These are phyloP conservation scores for Castanospermum australe DNA, from an alignment of 306 rosid species.

Conservation along the genomic window DNA sequence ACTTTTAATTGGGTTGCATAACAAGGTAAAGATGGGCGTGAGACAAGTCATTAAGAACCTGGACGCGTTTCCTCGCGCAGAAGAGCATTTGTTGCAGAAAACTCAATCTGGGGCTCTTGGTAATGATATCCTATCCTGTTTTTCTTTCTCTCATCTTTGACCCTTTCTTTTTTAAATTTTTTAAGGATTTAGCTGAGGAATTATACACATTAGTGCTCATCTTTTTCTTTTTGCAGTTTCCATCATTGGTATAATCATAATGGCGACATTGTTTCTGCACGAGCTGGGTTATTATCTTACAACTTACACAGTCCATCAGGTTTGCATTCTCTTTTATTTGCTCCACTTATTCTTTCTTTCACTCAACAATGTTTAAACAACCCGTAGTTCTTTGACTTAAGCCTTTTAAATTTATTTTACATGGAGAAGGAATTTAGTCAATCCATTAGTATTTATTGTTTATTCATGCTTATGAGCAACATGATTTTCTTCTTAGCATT, in stretches of 20 bases:
- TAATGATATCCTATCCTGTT: slow-evolving; percentile 4
- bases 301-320: slow-evolving; percentile 87
- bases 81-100: slow-evolving; percentile 63
- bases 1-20: too few relatives aligned
- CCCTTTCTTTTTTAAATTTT: neutral
- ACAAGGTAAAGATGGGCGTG: slow-evolving; percentile 45
- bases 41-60: slow-evolving; percentile 57
- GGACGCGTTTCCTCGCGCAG: slow-evolving; percentile 74
- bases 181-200: neutral
- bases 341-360: neutral
- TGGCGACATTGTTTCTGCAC: slow-evolving; percentile 80
- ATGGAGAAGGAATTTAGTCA: neutral
- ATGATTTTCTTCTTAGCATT: neutral
- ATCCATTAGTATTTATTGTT: neutral
- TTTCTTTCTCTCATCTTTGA: neutral
- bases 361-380: too few relatives aligned
- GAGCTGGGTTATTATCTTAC: slow-evolving; percentile 90
- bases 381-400: too few relatives aligned
- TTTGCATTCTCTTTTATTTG: slow-evolving; percentile 24
- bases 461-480: neutral
- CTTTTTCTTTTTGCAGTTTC: slow-evolving; percentile 53
- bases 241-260: slow-evolving; percentile 67
- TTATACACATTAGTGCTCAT: neutral
- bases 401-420: neutral
- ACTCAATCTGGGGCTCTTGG: slow-evolving; percentile 74